Evolutionary conservation across 1,139 yeast species (phyloP).

Genomic region (Candida tetrigidarum): DNA sequence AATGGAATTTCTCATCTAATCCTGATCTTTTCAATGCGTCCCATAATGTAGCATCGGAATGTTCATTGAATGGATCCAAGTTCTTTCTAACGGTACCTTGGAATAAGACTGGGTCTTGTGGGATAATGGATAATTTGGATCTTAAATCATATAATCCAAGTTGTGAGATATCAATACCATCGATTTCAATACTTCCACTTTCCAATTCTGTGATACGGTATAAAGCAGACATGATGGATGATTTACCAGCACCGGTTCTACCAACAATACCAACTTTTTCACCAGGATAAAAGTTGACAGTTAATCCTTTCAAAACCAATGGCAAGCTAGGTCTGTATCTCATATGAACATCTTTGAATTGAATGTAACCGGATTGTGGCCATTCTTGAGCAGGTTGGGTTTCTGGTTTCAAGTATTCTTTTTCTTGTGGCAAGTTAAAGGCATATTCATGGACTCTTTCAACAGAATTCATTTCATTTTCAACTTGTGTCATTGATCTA

Average conservation of each 20-base stretch:
- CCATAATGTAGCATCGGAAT: slow-evolving; percentile 57
- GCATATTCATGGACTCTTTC: slow-evolving; percentile 51
- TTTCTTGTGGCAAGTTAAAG: slow-evolving; percentile 69
- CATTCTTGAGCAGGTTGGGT: slow-evolving; percentile 74
- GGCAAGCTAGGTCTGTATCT: slow-evolving; percentile 89
- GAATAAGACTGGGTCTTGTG: slow-evolving; percentile 80
- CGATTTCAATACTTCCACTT: slow-evolving; percentile 76
- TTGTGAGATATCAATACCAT: slow-evolving; percentile 72
- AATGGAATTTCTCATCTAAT: slow-evolving; percentile 49
- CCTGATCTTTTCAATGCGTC: slow-evolving; percentile 64
- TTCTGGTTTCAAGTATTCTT: slow-evolving; percentile 62
- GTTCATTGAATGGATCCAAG: slow-evolving; percentile 64
- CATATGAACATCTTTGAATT: slow-evolving; percentile 72
- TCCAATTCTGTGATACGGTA: slow-evolving; percentile 91
- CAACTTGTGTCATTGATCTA: slow-evolving; percentile 50
- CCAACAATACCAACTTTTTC: slow-evolving; percentile 95
- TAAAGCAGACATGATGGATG: slow-evolving; percentile 91
- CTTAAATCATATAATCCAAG: slow-evolving; percentile 63
- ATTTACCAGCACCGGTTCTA: slow-evolving; percentile 92
- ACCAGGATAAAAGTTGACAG: slow-evolving; percentile 75
- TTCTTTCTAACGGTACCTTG: slow-evolving; percentile 67
- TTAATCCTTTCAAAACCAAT: slow-evolving; percentile 81
- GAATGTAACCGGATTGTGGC: slow-evolving; percentile 85
- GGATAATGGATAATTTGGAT: slow-evolving; percentile 68
- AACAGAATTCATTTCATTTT: slow-evolving; percentile 51